These are phyloP conservation scores for Ganoderma sinense DNA, from an alignment of 1,284 basidiomycete species.

Conservation along the genomic window DNA sequence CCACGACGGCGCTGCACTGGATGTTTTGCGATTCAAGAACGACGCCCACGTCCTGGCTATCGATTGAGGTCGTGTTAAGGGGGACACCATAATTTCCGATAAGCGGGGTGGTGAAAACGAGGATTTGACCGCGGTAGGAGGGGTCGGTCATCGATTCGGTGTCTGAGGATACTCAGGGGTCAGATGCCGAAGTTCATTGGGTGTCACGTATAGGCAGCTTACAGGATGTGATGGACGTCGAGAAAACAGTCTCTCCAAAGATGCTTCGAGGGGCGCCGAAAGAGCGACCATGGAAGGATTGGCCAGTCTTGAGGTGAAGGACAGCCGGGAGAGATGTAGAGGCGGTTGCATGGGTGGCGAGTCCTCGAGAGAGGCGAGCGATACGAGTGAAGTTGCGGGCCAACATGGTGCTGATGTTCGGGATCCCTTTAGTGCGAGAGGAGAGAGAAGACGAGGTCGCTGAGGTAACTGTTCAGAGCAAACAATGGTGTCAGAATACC, in stretches of 20 bases:
- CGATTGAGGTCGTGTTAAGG: conserved; percentile 75
- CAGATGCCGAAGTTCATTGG: neutral
- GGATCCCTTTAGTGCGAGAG: conserved; percentile 58
- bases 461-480: conserved; percentile 69
- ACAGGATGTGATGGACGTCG: conserved; percentile 98
- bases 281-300: conserved; percentile 88
- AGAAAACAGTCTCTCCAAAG: conserved; percentile 98
- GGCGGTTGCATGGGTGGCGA: conserved; percentile 72
- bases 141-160: conserved; percentile 99
- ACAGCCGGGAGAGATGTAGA: conserved; percentile 71
- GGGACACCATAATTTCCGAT: conserved; percentile 99
- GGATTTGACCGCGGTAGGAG: conserved; percentile 96
- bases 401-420: conserved; percentile 54
- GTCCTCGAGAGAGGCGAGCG: conserved; percentile 59
- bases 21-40: conserved; percentile 90
- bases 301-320: conserved; percentile 93
- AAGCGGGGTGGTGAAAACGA: conserved; percentile 98
- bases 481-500: conserved; percentile 24
- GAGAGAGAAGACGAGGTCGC: conserved; percentile 86
- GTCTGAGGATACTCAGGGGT: conserved; percentile 57
- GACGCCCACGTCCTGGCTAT: conserved; percentile 88
- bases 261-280: conserved; percentile 92
- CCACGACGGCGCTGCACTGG: conserved; percentile 93
- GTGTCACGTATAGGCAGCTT: conserved; percentile 38
- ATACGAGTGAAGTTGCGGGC: conserved; percentile 58